Evolutionary conservation across 2,329 filamentous ascomycete species (phyloP), one percentile per base, ranked within the genome.

Genomic region (Microdochium bolleyi): DNA sequence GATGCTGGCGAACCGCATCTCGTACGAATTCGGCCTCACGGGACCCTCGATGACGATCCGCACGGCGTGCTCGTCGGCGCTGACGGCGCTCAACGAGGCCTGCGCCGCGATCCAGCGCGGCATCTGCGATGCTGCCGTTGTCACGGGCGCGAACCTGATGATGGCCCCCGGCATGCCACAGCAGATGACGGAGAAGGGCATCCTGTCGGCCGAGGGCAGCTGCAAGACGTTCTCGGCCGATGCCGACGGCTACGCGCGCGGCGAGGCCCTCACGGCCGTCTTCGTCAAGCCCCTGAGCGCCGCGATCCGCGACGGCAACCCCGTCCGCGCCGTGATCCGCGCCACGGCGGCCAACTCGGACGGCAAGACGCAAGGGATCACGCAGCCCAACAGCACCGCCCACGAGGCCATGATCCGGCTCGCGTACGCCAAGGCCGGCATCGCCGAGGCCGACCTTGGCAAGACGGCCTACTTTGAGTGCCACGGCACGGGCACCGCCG

Each of bases 111-210:
- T 48, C 4, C 21, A 8, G 9, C 3, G 24, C 19, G 44, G 44
- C 44, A 5, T 5, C 5, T 11, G 8, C 9, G 5, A 19, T 19
- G 24, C 22, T 8, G 44, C 24, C 21, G 8, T 48, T 16, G 44
- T 14, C 21, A 19, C 21, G 3, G 44, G 44, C 7, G 13, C 46
- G 44, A 52, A 52, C 32, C 22, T 49, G 3, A 30, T 52, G 5
- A 44, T 52, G 19, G 46, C 24, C 4, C 51, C 51, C 2, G 51
- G 49, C 7, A 11, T 9, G 3, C 22, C 3, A 3, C 24, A 49
- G 13, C 3, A 2, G 25, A 25, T 25, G 30, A 24, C 7, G 5
- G 61, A 32, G 7, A 52, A 59, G 41, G 52, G 16, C 9, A 16
- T 48, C 9, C 21, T 48, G 21, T 48, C 44, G 5, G 4, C 44